phyloP scores from a whole-genome alignment of 352 stramenopile species.

The Plasmopara muralis region DNA sequence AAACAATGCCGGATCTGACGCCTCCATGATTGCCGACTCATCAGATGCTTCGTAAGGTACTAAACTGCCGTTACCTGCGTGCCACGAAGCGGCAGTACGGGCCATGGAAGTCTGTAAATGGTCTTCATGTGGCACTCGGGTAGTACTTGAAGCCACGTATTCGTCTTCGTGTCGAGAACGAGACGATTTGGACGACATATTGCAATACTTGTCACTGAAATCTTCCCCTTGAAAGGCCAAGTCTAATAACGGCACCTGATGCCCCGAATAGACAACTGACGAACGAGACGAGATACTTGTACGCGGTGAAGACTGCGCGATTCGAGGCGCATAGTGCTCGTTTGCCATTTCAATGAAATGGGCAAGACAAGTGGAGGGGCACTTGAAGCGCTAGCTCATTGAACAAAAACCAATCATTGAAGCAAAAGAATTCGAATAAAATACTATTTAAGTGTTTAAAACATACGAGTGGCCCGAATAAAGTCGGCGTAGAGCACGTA shows the following conservation, averaged over 20 bases:
- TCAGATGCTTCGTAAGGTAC: constrained; percentile 24
- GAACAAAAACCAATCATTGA: background rate
- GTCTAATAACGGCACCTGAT: constrained; percentile 26
- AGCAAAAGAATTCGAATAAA: background rate
- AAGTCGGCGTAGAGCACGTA: constrained; percentile 77
- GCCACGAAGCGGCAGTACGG: constrained; percentile 24
- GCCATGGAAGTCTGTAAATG: constrained; percentile 13
- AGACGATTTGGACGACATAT: constrained; percentile 14
- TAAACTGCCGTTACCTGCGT: constrained; percentile 27
- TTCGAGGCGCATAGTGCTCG: constrained; percentile 17
- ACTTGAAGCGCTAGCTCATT: background rate
- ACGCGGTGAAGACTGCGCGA: constrained; percentile 19
- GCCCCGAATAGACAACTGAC: constrained; percentile 21
- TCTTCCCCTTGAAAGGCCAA: constrained; percentile 27
- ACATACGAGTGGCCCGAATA: constrained; percentile 32
- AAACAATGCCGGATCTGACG: constrained; percentile 58
- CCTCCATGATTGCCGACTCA: constrained; percentile 50
- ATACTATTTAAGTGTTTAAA: constrained; percentile 7
- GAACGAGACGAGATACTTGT: constrained; percentile 1
- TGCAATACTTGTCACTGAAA: constrained; percentile 1
- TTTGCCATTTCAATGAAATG: constrained; percentile 14
- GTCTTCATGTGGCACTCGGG: constrained; percentile 12
- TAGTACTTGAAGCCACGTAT: constrained; percentile 19
- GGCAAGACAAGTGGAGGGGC: constrained; percentile 5
- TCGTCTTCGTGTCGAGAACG: constrained; percentile 21